These are phyloP conservation scores for Apiotrichum mycotoxinovorans DNA, from an alignment of 1,284 basidiomycete genomes.

Conservation along the genomic window DNA sequence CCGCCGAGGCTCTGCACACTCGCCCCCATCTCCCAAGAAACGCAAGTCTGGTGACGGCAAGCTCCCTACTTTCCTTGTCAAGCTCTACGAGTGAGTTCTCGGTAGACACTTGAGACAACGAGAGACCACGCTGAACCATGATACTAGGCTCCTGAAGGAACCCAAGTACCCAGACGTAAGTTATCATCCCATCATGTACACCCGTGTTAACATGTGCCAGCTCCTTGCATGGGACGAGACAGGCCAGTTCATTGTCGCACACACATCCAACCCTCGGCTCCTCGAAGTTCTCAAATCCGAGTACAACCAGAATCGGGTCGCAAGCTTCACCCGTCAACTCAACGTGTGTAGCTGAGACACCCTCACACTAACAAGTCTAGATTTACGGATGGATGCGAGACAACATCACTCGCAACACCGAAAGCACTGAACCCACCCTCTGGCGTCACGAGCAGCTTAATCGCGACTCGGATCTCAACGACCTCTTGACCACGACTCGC, in stretches of 20 bases:
- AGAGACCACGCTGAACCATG: too few relatives aligned
- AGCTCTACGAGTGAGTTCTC: not conserved
- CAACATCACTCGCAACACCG: slow-evolving; percentile 2
- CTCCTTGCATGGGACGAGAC: slow-evolving; percentile 1
- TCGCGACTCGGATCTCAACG: not conserved
- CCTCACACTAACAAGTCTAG: not conserved
- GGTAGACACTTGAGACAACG: not conserved
- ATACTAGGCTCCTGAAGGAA: not conserved
- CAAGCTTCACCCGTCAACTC: slow-evolving; percentile 2
- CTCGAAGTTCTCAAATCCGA: slow-evolving; percentile 2
- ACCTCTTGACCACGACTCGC: not conserved
- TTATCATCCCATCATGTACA: not conserved
- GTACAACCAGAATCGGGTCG: slow-evolving; percentile 3
- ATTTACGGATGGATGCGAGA: slow-evolving; percentile 5
- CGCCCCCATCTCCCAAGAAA: not conserved
- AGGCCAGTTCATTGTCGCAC: not conserved
- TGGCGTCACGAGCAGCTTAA: slow-evolving; percentile 1
- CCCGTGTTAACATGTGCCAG: not conserved
- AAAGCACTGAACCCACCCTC: slow-evolving; percentile 1
- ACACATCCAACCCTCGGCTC: not conserved
- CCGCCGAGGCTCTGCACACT: not conserved
- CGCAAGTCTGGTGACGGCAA: slow-evolving; percentile 2
- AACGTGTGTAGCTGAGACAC: not conserved
- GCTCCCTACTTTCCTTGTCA: slow-evolving; percentile 1
- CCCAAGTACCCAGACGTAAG: slow-evolving; percentile 1